These are phyloP conservation scores for Pseudocercospora musae DNA, from an alignment of 2,329 filamentous ascomycete genomes.

Conservation along the genomic window DNA sequence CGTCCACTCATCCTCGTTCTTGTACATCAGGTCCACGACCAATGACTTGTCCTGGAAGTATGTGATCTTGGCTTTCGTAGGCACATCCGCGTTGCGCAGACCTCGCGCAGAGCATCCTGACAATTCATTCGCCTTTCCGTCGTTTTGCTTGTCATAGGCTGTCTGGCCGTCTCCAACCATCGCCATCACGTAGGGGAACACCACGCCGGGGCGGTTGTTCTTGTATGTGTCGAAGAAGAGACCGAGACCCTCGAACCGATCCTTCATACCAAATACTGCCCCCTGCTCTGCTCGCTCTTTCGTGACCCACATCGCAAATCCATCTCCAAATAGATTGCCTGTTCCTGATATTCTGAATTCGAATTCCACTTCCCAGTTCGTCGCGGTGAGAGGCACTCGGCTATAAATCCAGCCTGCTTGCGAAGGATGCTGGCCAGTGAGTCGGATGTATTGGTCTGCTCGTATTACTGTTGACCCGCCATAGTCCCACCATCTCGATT, in stretches of 20 bases:
- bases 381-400: constrained; percentile 88
- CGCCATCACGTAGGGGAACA: constrained; percentile 98
- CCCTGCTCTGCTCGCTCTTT: constrained; percentile 81
- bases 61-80: constrained; percentile 83
- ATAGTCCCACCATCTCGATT: constrained; percentile 98
- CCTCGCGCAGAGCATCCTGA: constrained; percentile 93
- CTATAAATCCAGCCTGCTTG: constrained; percentile 93
- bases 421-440: constrained; percentile 85
- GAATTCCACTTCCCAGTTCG: constrained; percentile 97
- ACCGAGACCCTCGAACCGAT: constrained; percentile 89
- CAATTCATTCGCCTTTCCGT: constrained; percentile 89
- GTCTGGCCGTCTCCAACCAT: constrained; percentile 94
- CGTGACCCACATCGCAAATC: constrained; percentile 96
- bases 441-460: constrained; percentile 77
- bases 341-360: constrained; percentile 92
- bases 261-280: constrained; percentile 80
- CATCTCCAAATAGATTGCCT: constrained; percentile 89
- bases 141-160: constrained; percentile 85
- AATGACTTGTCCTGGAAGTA: constrained; percentile 97
- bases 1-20: constrained; percentile 81
- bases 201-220: constrained; percentile 92
- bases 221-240: constrained; percentile 99
- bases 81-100: constrained; percentile 70
- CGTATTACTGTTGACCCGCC: constrained; percentile 88
- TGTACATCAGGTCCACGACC: constrained; percentile 91